Evolutionary conservation across 2,329 filamentous ascomycete genomes (phyloP).

Genomic region (Dactylonectria macrodidyma): DNA sequence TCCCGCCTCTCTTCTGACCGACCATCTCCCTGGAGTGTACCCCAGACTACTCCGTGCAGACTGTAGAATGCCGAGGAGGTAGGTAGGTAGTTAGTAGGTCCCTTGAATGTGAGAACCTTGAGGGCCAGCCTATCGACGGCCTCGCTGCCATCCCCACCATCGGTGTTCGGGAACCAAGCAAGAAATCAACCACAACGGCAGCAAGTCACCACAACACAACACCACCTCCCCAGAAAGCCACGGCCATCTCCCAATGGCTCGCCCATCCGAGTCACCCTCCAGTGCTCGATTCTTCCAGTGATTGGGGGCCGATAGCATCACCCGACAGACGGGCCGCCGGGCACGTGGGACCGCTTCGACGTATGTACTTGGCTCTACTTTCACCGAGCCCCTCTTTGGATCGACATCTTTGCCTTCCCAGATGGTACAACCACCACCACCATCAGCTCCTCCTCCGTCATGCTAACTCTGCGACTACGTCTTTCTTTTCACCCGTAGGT

Average conservation of each 20-base stretch:
- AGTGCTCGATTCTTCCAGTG: constrained; percentile 22
- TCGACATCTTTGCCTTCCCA: constrained; percentile 36
- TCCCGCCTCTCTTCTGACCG: neutral
- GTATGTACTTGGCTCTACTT: neutral
- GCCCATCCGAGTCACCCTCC: constrained; percentile 25
- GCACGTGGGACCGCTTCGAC: constrained; percentile 40
- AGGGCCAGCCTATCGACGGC: constrained; percentile 2
- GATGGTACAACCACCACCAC: constrained; percentile 33
- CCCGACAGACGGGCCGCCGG: constrained; percentile 39
- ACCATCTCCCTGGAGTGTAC: neutral
- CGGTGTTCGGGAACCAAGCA: constrained; percentile 19
- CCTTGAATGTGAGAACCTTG: constrained; percentile 24
- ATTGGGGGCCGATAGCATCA: constrained; percentile 38
- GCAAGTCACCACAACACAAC: constrained; percentile 26
- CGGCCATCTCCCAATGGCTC: constrained; percentile 20
- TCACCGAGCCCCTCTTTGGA: constrained; percentile 39
- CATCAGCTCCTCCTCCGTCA: neutral
- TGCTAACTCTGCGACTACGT: constrained; percentile 17
- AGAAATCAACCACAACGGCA: constrained; percentile 3
- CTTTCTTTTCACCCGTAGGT: constrained; percentile 13
- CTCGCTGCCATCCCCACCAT: constrained; percentile 27
- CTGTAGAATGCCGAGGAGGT: no score
- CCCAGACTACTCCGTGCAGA: neutral
- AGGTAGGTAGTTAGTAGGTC: neutral
- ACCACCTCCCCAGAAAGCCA: constrained; percentile 17